Evolutionary conservation across 805 yeast species (phyloP).

Genomic region (Saccharomycopsis fodiens): DNA sequence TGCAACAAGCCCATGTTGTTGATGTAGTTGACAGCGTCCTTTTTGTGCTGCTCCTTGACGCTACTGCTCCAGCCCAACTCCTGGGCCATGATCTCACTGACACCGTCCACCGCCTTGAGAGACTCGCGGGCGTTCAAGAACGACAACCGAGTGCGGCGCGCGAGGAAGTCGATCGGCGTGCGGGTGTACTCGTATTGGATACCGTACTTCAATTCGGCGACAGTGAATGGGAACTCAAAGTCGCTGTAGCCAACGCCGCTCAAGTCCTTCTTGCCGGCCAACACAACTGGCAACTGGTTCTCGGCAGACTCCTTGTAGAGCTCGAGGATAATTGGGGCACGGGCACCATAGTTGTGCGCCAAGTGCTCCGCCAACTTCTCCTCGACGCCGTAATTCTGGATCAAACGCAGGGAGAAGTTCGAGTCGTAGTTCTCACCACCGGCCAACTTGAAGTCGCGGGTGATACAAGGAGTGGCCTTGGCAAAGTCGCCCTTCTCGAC

Average conservation of each 20-base stretch:
- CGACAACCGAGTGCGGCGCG: conserved; percentile 90
- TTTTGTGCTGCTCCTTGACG: conserved; percentile 46
- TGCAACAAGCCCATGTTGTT: conserved; percentile 46
- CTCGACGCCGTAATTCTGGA: conserved; percentile 70
- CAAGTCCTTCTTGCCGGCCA: conserved; percentile 36
- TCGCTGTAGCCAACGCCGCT: conserved; percentile 35
- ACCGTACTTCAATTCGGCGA: conserved; percentile 83
- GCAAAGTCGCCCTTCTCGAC: conserved; percentile 37
- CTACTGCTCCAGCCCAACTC: conserved; percentile 68
- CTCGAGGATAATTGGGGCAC: conserved; percentile 74
- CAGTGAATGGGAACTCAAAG: conserved; percentile 77
- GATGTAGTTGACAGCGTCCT: conserved; percentile 48
- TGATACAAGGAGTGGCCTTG: conserved; percentile 33
- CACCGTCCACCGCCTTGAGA: conserved; percentile 69
- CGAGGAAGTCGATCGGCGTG: conserved; percentile 83
- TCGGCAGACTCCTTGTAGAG: conserved; percentile 36
- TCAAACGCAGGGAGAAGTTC: conserved; percentile 67
- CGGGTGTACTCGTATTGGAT: conserved; percentile 77
- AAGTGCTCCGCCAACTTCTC: conserved; percentile 73
- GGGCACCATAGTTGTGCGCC: conserved; percentile 80
- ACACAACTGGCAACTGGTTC: conserved; percentile 60
- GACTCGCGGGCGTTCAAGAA: conserved; percentile 87
- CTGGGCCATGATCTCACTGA: conserved; percentile 75
- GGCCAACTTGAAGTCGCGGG: conserved; percentile 44
- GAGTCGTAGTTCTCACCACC: conserved; percentile 81